These are phyloP conservation scores for Cystofilobasidium macerans DNA, from an alignment of 768 basidiomycete genomes.

Conservation along the genomic window DNA sequence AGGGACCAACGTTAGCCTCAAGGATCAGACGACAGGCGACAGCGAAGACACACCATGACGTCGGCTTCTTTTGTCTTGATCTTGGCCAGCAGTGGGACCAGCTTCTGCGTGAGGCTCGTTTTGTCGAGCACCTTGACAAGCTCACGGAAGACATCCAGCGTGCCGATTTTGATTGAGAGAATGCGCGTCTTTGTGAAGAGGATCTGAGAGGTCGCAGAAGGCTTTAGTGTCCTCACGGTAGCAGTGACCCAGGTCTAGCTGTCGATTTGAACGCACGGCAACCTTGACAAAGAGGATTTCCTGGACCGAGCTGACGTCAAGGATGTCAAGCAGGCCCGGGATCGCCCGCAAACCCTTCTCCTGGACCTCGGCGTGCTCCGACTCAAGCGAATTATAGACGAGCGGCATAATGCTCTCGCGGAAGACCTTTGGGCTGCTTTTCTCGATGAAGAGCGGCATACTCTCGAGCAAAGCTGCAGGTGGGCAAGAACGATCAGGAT, in stretches of 20 bases:
- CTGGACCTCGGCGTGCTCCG: constrained; percentile 58
- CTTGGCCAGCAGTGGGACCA: constrained; percentile 85
- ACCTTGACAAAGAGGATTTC: constrained; percentile 23
- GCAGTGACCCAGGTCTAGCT: not conserved
- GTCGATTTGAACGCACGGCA: not conserved
- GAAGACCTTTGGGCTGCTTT: constrained; percentile 76
- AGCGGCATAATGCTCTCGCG: constrained; percentile 89
- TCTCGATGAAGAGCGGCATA: constrained; percentile 69
- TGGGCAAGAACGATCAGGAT: not conserved
- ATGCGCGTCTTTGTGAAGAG: constrained; percentile 81
- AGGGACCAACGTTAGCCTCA: not conserved
- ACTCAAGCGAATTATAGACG: constrained; percentile 89
- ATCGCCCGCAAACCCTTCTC: constrained; percentile 10
- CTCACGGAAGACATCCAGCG: constrained; percentile 36
- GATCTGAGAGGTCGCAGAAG: constrained; percentile 44
- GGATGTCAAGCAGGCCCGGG: constrained; percentile 20
- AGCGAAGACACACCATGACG: not conserved
- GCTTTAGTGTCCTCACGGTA: too few species aligned
- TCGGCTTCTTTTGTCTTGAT: constrained; percentile 65
- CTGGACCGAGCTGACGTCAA: constrained; percentile 17
- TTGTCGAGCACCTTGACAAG: constrained; percentile 39
- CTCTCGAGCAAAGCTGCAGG: constrained; percentile 63
- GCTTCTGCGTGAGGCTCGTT: constrained; percentile 65
- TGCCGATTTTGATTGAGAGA: constrained; percentile 28
- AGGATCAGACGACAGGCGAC: not conserved